Base-by-base conservation (phyloP, 129 eudicot species). In the Pittosporum tobira region DNA sequence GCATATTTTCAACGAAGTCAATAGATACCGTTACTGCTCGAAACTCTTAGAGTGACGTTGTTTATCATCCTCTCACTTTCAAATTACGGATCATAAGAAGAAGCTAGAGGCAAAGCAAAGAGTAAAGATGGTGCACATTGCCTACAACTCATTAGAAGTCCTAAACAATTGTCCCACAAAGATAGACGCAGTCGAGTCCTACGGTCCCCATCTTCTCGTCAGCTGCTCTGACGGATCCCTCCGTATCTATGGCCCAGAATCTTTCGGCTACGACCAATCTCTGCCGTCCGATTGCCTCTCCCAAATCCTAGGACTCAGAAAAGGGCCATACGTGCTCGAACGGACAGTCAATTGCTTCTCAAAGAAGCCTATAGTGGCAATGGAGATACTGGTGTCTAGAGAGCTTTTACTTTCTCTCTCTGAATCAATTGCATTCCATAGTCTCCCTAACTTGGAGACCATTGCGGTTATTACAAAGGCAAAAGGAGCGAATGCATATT, bases 401-500 rank as follows among this genome's bases (percentile, higher is more conserved):
- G 91, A 85, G 74, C 88, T 93, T 18, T 52, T 93, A 57, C 71
- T 93, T 26, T 78, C 84, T 7, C 76, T 93, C 6, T 87, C 99
- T 0, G 99, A 87, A 58, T 74, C 96, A 5, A 93, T 93, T 48
- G 83, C 80, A 51, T 70, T 93, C 14, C 84, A 87, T 48, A 64
- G 81, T 65, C 54, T 87, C 0, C 99, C 99, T 5, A 81, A 68
- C 78, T 64, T 93, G 71, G 99, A 87, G 74, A 65, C 81, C 1
- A 24, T 77, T 42, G 90, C 91, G 3, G 94, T 87, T 47, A 83
- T 93, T 65, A 68, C 94, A 0, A 93, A 93, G 71, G 99, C 94
- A 0, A 93, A 84, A 74, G 96, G 99, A 25, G 99, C 96, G 1
- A 77, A 87, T 76, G 79, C 64, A 13, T 87, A 62, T 57, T 62